Conservation (phyloP, 306 rosid genomes). For the Myrica gale region DNA sequence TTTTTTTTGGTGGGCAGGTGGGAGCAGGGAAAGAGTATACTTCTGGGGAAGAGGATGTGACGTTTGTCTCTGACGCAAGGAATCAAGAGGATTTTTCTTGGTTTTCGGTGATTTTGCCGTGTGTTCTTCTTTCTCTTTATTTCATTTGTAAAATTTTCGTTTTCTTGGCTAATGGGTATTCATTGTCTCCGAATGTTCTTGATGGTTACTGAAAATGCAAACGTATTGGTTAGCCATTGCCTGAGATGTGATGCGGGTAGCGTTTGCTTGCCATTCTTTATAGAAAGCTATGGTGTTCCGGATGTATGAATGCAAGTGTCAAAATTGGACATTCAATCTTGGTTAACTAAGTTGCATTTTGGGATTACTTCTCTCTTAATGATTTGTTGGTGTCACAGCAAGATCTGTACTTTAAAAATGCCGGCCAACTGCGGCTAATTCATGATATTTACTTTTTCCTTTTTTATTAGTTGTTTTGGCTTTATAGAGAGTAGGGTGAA, state of each 20-base stretch:
- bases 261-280: background rate
- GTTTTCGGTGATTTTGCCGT: slow-evolving; percentile 84
- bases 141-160: background rate
- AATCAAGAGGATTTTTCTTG: slow-evolving; percentile 60
- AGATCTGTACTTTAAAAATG: background rate
- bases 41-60: slow-evolving; percentile 49
- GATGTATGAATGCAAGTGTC: background rate
- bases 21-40: slow-evolving; percentile 52
- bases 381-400: background rate
- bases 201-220: background rate
- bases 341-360: background rate
- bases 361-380: background rate
- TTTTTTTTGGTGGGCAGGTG: slow-evolving; percentile 46
- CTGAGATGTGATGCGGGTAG: background rate
- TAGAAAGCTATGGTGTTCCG: background rate
- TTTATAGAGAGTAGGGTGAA: background rate
- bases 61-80: slow-evolving; percentile 52
- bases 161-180: background rate
- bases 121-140: slow-evolving; percentile 39
- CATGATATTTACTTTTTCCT: background rate
- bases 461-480: background rate
- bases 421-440: background rate
- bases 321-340: background rate
- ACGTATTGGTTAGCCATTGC: background rate
- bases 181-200: background rate